Evolutionary conservation across 352 stramenopile genomes (phyloP).

Genomic region (Phytophthora constricta): DNA sequence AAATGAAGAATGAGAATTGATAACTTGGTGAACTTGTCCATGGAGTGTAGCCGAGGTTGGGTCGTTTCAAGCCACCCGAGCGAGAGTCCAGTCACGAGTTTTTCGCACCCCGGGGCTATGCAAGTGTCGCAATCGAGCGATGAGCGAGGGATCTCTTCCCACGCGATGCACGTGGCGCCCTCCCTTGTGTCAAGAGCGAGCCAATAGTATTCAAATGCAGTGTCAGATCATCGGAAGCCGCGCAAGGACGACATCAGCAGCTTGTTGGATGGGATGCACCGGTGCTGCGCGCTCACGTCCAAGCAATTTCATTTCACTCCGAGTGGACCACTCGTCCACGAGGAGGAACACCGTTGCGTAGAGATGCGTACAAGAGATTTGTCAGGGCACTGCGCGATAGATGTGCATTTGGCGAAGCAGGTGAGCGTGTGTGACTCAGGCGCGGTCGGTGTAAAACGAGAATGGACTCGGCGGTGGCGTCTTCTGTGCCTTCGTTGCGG

Average conservation of each 20-base stretch:
- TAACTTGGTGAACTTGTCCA: background rate
- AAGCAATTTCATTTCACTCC: slow-evolving; percentile 16
- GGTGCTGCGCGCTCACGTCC: slow-evolving; percentile 2
- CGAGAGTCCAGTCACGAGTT: slow-evolving; percentile 10
- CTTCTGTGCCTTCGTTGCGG: too few species aligned
- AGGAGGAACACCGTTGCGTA: background rate
- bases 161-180: slow-evolving; percentile 2
- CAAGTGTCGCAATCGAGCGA: slow-evolving; percentile 23
- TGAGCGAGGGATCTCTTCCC: background rate
- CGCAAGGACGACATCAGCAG: background rate
- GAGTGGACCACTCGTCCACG: slow-evolving; percentile 9
- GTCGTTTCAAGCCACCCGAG: slow-evolving; percentile 1
- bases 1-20: slow-evolving; percentile 23
- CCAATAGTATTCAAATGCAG: slow-evolving; percentile 17
- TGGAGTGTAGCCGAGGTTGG: background rate
- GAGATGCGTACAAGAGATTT: background rate
- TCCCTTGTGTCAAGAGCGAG: slow-evolving; percentile 1
- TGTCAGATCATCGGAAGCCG: slow-evolving; percentile 22
- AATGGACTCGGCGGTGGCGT: background rate
- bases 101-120: slow-evolving; percentile 1
- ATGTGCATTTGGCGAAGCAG: background rate
- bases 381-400: background rate
- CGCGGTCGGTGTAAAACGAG: background rate
- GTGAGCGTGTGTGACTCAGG: background rate
- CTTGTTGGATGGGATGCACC: slow-evolving; percentile 12